A percentile compares a stretch with the other conserved stretches of the same genome.
These are phyloP conservation scores for Fusarium sp. DNA, from an alignment of 2,329 filamentous ascomycete genomes.

Conservation along the genomic window DNA sequence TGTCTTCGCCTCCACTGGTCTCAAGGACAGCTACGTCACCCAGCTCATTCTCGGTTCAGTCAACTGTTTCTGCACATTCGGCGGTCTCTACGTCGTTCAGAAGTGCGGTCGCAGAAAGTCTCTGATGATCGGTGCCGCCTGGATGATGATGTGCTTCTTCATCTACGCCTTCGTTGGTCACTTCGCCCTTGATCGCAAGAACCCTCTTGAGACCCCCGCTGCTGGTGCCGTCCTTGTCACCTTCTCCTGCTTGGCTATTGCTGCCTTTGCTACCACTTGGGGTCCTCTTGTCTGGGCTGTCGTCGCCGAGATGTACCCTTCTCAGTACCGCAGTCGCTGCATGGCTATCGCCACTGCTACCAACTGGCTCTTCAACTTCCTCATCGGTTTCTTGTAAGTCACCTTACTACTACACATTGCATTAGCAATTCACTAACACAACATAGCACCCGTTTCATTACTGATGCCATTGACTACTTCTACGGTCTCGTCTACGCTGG, in stretches of 20 bases:
- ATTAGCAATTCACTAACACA: conserved; percentile 33
- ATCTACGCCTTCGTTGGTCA: conserved; percentile 62
- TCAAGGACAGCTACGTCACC: conserved; percentile 73
- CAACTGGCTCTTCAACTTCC: conserved; percentile 76
- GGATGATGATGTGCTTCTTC: conserved; percentile 67
- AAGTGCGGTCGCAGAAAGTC: conserved; percentile 72
- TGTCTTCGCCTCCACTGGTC: conserved; percentile 73
- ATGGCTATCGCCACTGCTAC: conserved; percentile 67
- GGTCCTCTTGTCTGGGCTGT: conserved; percentile 76
- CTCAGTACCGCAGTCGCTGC: conserved; percentile 63
- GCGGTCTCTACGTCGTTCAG: conserved; percentile 73
- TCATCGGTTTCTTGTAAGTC: conserved; percentile 60
- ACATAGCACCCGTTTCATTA: conserved; percentile 74
- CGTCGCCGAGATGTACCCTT: conserved; percentile 72
- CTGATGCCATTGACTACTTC: conserved; percentile 73
- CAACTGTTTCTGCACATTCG: conserved; percentile 74
- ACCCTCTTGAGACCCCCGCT: conserved; percentile 58
- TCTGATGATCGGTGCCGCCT: conserved; percentile 71
- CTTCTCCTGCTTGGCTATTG: conserved; percentile 76
- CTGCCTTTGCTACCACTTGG: conserved; percentile 75
- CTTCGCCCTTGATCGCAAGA: conserved; percentile 54
- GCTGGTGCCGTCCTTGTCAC: conserved; percentile 72
- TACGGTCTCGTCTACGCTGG: conserved; percentile 79
- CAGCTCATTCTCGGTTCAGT: conserved; percentile 75
- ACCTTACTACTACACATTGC: fast-evolving